phyloP scores from a whole-genome alignment of 164 flowering plant genomes.

The Santalum album region DNA sequence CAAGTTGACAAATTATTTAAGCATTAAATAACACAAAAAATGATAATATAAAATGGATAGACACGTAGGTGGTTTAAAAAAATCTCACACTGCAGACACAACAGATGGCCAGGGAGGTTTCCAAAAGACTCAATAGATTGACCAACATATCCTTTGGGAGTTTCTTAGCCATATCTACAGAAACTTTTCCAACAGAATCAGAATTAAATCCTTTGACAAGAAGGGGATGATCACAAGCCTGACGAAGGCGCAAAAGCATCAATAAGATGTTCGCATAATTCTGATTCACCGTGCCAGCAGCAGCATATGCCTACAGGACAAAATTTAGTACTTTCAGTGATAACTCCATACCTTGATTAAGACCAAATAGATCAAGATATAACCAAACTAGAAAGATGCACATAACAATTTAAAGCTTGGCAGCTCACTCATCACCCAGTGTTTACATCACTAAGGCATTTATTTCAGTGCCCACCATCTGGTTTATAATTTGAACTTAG shows the following conservation, averaged over 20 bases:
- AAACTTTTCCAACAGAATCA: conserved; percentile 45
- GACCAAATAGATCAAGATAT: no score
- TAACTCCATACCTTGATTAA: no score
- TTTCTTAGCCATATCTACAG: conserved; percentile 49
- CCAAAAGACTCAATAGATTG: conserved; percentile 43
- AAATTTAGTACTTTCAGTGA: neutral
- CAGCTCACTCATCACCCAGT: no score
- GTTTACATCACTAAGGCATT: no score
- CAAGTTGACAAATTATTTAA: no score
- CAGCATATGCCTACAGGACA: conserved; percentile 74
- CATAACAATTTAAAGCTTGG: no score
- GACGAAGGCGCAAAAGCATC: conserved; percentile 95
- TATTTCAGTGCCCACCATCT: no score
- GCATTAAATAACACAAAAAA: neutral
- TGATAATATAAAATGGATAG: neutral
- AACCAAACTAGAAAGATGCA: no score
- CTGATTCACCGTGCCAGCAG: conserved; percentile 87
- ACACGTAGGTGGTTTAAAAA: neutral
- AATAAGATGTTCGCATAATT: conserved; percentile 89
- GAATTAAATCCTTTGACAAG: conserved; percentile 63
- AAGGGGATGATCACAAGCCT: conserved; percentile 93
- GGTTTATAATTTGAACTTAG: no score
- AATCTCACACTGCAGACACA: conserved; percentile 54
- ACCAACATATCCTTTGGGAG: conserved; percentile 53
- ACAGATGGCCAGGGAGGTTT: conserved; percentile 58